Evolutionary conservation across 805 yeast genomes (phyloP).

Genomic region (Candida morakotiae): DNA sequence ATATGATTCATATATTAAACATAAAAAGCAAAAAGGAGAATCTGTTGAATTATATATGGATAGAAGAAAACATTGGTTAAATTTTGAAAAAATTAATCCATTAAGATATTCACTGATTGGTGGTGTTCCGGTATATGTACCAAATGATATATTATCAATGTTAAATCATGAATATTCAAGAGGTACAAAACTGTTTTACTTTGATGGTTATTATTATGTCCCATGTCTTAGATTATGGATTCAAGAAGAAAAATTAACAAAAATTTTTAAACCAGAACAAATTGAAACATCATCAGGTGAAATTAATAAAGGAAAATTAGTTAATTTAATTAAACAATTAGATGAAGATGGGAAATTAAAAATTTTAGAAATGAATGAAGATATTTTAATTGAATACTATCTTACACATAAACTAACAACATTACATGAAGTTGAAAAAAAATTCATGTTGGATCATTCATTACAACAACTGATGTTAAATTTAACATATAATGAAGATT

Average conservation of each 20-base stretch:
- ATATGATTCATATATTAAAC: conserved; percentile 14
- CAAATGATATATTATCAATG: conserved; percentile 23
- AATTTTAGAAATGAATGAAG: conserved; percentile 17
- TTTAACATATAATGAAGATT: conserved; percentile 16
- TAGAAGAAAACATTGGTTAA: conserved; percentile 29
- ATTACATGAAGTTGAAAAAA: conserved; percentile 21
- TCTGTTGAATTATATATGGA: conserved; percentile 25
- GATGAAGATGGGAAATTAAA: conserved; percentile 19
- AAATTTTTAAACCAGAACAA: conserved; percentile 13
- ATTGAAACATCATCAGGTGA: conserved; percentile 10
- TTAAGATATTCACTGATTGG: conserved; percentile 51
- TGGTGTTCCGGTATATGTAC: conserved; percentile 39
- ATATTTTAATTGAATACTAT: conserved; percentile 22
- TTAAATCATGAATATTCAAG: conserved; percentile 22
- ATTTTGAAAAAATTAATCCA: conserved; percentile 43
- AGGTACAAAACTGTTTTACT: conserved; percentile 19
- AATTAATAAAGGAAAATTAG: conserved; percentile 11
- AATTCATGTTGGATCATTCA: conserved; percentile 17
- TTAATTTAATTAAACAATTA: conserved; percentile 12
- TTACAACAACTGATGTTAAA: conserved; percentile 15
- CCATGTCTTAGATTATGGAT: conserved; percentile 22
- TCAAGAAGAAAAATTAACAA: conserved; percentile 10
- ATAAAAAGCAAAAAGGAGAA: conserved; percentile 15
- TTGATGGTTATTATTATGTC: conserved; percentile 20
- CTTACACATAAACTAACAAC: conserved; percentile 21